phyloP scores from a whole-genome alignment of 2,329 filamentous ascomycete genomes.

The Ophiocordyceps australis region DNA sequence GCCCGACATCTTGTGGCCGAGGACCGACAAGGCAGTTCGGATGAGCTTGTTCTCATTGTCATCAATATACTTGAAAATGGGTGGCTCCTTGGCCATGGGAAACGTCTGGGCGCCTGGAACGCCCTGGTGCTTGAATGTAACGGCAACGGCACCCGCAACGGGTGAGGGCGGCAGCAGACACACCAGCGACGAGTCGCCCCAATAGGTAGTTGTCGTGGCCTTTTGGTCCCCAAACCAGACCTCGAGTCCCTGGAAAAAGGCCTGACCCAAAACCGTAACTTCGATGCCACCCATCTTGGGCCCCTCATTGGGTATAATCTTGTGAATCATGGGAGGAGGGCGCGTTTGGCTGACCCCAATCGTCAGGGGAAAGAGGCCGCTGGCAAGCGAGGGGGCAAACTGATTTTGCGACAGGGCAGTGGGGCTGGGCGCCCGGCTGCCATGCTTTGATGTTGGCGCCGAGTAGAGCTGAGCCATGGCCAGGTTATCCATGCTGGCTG shows the following conservation, averaged over 20 bases:
- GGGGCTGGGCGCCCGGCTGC: constrained; percentile 65
- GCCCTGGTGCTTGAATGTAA: constrained; percentile 45
- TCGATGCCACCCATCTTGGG: constrained; percentile 73
- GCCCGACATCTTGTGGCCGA: constrained; percentile 46
- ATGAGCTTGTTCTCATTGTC: constrained; percentile 52
- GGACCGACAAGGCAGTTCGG: constrained; percentile 45
- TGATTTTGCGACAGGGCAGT: constrained; percentile 26
- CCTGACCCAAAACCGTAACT: constrained; percentile 66
- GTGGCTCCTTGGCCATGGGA: constrained; percentile 20
- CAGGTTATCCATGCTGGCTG: constrained; percentile 47
- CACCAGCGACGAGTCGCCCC: constrained; percentile 64
- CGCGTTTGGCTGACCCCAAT: constrained; percentile 29
- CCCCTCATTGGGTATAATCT: constrained; percentile 68
- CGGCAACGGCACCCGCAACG: constrained; percentile 48
- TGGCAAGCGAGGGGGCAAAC: constrained; percentile 26
- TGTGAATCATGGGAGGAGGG: constrained; percentile 46
- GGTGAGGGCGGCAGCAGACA: constrained; percentile 58
- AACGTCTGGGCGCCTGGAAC: constrained; percentile 17
- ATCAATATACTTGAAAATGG: constrained; percentile 56
- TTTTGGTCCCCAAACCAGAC: constrained; percentile 62
- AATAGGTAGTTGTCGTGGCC: constrained; percentile 58
- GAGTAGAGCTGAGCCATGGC: constrained; percentile 49
- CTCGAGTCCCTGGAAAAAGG: constrained; percentile 59
- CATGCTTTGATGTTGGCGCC: constrained; percentile 51
- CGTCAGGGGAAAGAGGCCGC: constrained; percentile 30